Percentiles rank a stretch among this genome's conserved stretches.
Evolutionary conservation across 2,329 filamentous ascomycete genomes (phyloP).

Genomic region (Epichloe sylvatica): DNA sequence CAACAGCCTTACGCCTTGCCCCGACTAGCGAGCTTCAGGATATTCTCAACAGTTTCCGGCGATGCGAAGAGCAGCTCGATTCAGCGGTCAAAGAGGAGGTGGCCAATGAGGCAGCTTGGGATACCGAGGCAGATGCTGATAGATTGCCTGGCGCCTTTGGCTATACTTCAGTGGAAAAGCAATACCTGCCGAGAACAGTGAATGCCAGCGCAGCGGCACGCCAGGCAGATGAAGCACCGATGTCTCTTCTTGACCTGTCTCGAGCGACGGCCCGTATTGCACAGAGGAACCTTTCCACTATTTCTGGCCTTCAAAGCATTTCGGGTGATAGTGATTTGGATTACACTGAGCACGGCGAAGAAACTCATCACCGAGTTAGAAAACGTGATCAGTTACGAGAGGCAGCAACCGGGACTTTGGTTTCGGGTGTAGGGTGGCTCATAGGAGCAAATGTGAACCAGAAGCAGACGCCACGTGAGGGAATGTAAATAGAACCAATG

Average conservation of each 20-base stretch:
- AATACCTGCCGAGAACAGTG: constrained; percentile 18
- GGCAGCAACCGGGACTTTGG: constrained; percentile 51
- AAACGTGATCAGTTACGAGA: constrained; percentile 61
- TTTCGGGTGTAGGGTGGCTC: constrained; percentile 54
- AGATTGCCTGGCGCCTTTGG: constrained; percentile 43
- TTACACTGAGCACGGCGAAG: constrained; percentile 13
- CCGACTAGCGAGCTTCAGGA: constrained; percentile 57
- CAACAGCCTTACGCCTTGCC: constrained; percentile 60
- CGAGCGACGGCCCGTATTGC: constrained; percentile 46
- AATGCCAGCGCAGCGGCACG: constrained; percentile 22
- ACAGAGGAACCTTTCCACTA: constrained; percentile 41
- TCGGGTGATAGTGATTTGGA: constrained; percentile 7
- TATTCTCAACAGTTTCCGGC: constrained; percentile 59
- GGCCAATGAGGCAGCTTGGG: constrained; percentile 56
- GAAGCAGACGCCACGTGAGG: neutral
- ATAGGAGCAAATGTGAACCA: constrained; percentile 38
- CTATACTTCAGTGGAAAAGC: constrained; percentile 13
- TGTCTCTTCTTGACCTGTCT: constrained; percentile 52
- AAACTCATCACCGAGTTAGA: constrained; percentile 32
- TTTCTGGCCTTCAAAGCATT: constrained; percentile 35
- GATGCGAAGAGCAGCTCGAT: constrained; percentile 66
- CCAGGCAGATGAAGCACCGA: constrained; percentile 40
- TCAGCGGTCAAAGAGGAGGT: constrained; percentile 51
- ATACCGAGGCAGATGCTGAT: constrained; percentile 47
- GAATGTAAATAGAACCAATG: neutral